These are phyloP conservation scores for Podospora conica DNA, from an alignment of 495 filamentous ascomycete species.

Conservation along the genomic window DNA sequence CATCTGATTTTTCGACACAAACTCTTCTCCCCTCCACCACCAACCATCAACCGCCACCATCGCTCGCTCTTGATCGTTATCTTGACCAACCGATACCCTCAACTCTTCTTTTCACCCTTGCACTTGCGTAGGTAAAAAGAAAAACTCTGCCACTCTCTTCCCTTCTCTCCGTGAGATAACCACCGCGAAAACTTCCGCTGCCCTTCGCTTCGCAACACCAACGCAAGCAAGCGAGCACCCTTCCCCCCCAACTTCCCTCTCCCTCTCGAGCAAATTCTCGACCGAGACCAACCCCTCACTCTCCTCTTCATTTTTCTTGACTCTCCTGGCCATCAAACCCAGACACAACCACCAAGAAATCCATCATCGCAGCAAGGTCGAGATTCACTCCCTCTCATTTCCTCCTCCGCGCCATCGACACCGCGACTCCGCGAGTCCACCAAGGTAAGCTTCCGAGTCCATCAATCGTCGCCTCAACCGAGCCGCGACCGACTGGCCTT, in stretches of 20 bases:
- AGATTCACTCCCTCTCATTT: neutral
- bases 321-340: too few relatives aligned
- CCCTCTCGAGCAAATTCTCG: neutral
- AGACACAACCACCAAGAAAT: neutral
- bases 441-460: neutral
- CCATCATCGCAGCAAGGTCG: neutral
- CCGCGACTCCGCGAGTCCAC: neutral
- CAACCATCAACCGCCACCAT: neutral
- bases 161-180: neutral
- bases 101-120: neutral
- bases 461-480: neutral
- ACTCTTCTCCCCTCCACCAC: neutral
- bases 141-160: neutral
- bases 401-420: neutral
- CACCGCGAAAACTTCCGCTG: too few relatives aligned
- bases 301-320: neutral
- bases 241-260: neutral
- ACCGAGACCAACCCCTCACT: neutral
- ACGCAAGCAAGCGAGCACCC: too few relatives aligned
- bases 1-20: neutral
- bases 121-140: too few relatives aligned
- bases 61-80: neutral
- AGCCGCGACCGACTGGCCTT: neutral
- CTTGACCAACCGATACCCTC: neutral
- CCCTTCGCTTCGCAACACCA: too few relatives aligned